phyloP scores from a whole-genome alignment of 106 monocot species.

The Acorus calamus region DNA sequence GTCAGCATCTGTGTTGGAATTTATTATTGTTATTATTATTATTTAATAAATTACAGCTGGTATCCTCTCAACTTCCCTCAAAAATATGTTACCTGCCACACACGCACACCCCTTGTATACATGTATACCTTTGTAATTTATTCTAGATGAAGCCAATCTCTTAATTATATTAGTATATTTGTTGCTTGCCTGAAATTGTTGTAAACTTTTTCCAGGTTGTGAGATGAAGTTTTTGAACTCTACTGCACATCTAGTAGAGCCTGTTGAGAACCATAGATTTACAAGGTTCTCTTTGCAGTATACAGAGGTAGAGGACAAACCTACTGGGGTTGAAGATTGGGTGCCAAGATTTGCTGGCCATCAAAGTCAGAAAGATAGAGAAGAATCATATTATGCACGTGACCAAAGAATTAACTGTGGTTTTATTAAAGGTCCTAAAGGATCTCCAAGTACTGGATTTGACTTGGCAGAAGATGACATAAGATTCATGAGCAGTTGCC shows the following conservation, averaged over 20 bases:
- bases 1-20: no score
- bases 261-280: constrained; percentile 65
- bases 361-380: constrained; percentile 66
- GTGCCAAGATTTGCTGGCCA: constrained; percentile 62
- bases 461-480: constrained; percentile 59
- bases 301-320: constrained; percentile 35
- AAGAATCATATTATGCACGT: constrained; percentile 59
- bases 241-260: constrained; percentile 65
- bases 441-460: constrained; percentile 46
- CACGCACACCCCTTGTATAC: no score
- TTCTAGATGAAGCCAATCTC: no score
- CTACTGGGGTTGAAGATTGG: constrained; percentile 7
- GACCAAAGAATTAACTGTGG: constrained; percentile 75
- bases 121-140: no score
- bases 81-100: not conserved
- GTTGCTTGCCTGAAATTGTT: not conserved
- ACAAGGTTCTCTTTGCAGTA: constrained; percentile 81
- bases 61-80: not conserved
- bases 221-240: constrained; percentile 89
- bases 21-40: no score
- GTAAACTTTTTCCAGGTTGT: constrained; percentile 61
- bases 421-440: constrained; percentile 55
- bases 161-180: no score
- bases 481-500: constrained; percentile 51
- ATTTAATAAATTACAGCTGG: no score